phyloP scores from a whole-genome alignment of 257 asterid genomes.

The Solanum neorickii region DNA sequence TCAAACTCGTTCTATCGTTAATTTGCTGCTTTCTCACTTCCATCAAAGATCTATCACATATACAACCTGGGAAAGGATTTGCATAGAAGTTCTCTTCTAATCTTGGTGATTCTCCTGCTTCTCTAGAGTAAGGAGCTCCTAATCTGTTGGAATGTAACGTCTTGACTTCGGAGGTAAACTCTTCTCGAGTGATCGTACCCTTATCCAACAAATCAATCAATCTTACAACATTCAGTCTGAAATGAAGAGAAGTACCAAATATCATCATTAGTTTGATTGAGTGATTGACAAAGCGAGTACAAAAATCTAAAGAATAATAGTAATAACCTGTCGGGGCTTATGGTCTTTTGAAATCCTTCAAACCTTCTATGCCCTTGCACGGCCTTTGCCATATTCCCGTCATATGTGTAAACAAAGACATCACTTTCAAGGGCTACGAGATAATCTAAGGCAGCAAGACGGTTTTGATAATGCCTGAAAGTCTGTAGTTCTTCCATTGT shows the following conservation, averaged over 20 bases:
- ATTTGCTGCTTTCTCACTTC: neutral
- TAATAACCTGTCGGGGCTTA: slow-evolving; percentile 53
- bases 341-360: slow-evolving; percentile 43
- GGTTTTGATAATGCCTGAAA: slow-evolving; percentile 37
- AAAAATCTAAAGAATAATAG: neutral
- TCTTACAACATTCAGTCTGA: slow-evolving; percentile 40
- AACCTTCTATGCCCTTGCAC: slow-evolving; percentile 68
- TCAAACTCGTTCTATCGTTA: slow-evolving; percentile 1
- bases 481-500: slow-evolving; percentile 31
- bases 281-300: neutral
- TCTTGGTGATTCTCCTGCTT: slow-evolving; percentile 26
- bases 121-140: slow-evolving; percentile 45
- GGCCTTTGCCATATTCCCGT: slow-evolving; percentile 72
- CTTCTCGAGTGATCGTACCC: slow-evolving; percentile 30
- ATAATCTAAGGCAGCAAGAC: slow-evolving; percentile 63
- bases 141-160: slow-evolving; percentile 31
- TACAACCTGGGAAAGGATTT: slow-evolving; percentile 57
- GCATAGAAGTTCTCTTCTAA: slow-evolving; percentile 58
- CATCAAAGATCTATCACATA: slow-evolving; percentile 27
- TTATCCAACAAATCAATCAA: slow-evolving; percentile 37
- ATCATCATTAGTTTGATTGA: neutral
- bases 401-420: slow-evolving; percentile 49
- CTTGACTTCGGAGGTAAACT: slow-evolving; percentile 31
- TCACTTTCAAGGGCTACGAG: slow-evolving; percentile 55
- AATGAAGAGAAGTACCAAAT: neutral